phyloP scores from a whole-genome alignment of 805 yeast species.

The Saturnispora sekii region DNA sequence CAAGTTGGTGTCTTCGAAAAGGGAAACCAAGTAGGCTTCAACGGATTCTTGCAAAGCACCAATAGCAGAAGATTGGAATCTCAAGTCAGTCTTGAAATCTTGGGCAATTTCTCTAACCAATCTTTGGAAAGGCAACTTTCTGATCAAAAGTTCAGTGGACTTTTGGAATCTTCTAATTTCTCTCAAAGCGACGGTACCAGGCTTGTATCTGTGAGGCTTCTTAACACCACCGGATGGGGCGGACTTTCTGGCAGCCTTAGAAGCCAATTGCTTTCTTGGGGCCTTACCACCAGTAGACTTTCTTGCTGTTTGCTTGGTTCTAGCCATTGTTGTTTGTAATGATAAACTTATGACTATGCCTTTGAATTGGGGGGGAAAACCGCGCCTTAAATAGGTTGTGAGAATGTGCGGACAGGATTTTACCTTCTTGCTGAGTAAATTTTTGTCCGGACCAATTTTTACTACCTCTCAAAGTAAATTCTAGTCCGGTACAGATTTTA shows the following conservation, averaged over 20 bases:
- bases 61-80: constrained; percentile 96
- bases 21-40: constrained; percentile 92
- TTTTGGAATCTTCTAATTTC: constrained; percentile 97
- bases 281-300: constrained; percentile 94
- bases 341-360: neutral
- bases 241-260: constrained; percentile 88
- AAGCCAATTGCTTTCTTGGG: constrained; percentile 88
- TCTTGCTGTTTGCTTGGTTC: constrained; percentile 93
- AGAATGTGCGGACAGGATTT: neutral
- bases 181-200: constrained; percentile 94
- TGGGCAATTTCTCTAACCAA: constrained; percentile 93
- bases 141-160: constrained; percentile 87
- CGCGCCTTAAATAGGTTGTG: neutral
- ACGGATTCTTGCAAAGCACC: constrained; percentile 98
- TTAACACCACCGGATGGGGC: constrained; percentile 93
- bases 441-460: constrained; percentile 1
- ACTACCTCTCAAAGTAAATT: constrained; percentile 3
- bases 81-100: constrained; percentile 85
- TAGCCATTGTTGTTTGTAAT: constrained; percentile 48
- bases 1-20: constrained; percentile 96
- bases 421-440: constrained; percentile 5
- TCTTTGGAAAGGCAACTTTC: constrained; percentile 97
- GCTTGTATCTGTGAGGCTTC: constrained; percentile 94
- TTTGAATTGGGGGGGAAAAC: neutral
- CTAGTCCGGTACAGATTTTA: constrained; percentile 2